phyloP scores from a whole-genome alignment of 352 stramenopile species.

The Phytophthora pinifolia region DNA sequence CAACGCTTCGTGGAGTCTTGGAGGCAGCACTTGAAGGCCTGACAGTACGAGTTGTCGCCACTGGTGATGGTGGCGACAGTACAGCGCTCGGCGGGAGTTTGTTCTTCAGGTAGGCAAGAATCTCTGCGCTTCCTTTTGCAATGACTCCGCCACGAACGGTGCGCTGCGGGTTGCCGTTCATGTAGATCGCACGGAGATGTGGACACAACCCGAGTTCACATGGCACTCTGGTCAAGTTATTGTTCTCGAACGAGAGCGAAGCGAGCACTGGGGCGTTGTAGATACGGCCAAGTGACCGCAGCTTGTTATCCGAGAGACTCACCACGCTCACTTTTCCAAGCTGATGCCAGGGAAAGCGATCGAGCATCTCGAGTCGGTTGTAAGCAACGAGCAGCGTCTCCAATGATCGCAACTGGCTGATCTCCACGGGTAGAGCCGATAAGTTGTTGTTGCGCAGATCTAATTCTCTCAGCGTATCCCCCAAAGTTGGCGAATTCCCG shows the following conservation, averaged over 20 bases:
- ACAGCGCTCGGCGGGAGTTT: constrained; percentile 53
- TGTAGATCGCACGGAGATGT: constrained; percentile 68
- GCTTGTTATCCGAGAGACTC: constrained; percentile 79
- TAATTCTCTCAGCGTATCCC: constrained; percentile 52
- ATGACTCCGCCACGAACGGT: constrained; percentile 72
- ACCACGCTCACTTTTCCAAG: constrained; percentile 51
- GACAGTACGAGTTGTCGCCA: constrained; percentile 4
- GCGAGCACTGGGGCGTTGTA: constrained; percentile 58
- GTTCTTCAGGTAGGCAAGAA: constrained; percentile 81
- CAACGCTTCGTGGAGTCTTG: constrained; percentile 1
- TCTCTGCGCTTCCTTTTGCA: constrained; percentile 72
- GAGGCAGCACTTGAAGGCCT: constrained; percentile 8
- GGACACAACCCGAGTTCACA: constrained; percentile 67
- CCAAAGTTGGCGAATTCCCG: constrained; percentile 12
- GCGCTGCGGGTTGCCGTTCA: constrained; percentile 87
- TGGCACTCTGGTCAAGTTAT: constrained; percentile 64
- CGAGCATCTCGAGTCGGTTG: constrained; percentile 76
- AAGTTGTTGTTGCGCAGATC: constrained; percentile 77
- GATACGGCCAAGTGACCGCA: constrained; percentile 62
- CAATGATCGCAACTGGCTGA: constrained; percentile 40
- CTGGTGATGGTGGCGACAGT: constrained; percentile 27
- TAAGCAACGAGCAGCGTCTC: constrained; percentile 70
- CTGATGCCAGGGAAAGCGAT: constrained; percentile 56
- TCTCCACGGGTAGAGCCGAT: constrained; percentile 34
- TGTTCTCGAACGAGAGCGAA: constrained; percentile 86